These are phyloP conservation scores for Verticillium albo-atrum DNA, from an alignment of 2,329 filamentous ascomycete species.

Conservation along the genomic window DNA sequence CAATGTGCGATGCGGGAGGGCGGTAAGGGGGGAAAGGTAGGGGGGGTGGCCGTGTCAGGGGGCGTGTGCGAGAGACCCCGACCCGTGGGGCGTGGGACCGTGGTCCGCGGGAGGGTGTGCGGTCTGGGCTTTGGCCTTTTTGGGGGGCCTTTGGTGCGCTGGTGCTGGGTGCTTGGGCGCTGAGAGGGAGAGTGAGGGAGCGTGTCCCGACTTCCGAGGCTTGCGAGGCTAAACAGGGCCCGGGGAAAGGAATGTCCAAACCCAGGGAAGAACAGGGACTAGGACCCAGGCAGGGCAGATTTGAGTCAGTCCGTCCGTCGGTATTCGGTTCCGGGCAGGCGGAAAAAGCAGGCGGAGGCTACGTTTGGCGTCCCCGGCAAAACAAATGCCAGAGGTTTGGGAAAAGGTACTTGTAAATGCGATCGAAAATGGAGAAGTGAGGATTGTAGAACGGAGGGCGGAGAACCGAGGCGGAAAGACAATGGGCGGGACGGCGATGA, in stretches of 20 bases:
- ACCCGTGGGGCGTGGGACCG: neutral
- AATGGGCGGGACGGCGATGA: neutral
- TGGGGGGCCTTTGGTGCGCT: neutral
- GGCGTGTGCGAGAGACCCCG: neutral
- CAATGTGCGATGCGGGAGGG: too few species aligned
- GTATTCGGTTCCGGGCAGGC: neutral
- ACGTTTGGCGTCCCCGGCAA: neutral
- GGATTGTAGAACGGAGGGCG: neutral
- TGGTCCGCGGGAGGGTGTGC: neutral
- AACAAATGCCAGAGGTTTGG: neutral
- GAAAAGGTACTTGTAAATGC: neutral
- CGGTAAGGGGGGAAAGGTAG: neutral
- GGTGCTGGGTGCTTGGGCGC: neutral
- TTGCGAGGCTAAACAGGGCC: neutral
- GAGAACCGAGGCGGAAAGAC: neutral
- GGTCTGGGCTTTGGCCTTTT: neutral
- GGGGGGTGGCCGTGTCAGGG: neutral
- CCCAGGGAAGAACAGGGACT: too few species aligned
- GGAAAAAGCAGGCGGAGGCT: neutral
- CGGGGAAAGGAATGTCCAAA: neutral
- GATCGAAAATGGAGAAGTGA: neutral
- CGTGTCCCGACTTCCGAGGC: neutral
- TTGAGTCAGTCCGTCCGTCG: neutral
- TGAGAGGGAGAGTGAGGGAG: neutral
- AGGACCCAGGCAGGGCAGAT: neutral